Percentiles rank a stretch among this genome's conserved stretches.
These are phyloP conservation scores for Paramarasmius palmivorus DNA, from an alignment of 1,284 basidiomycete genomes.

Conservation along the genomic window DNA sequence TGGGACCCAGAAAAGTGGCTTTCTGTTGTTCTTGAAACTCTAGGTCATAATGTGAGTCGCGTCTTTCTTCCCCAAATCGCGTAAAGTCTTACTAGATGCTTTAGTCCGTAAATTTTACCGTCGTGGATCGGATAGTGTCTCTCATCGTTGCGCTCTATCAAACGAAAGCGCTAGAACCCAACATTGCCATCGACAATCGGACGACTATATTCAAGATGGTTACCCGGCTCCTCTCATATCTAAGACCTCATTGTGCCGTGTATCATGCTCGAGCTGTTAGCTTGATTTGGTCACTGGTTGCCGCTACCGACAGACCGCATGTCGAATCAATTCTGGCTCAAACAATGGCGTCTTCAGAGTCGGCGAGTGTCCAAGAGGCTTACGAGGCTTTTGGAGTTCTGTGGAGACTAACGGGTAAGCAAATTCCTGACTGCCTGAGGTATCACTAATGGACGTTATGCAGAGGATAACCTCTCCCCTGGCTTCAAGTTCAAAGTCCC, in stretches of 20 bases:
- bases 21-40: conserved; percentile 42
- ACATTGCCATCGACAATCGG: conserved; percentile 54
- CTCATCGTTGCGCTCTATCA: conserved; percentile 59
- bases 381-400: conserved; percentile 91
- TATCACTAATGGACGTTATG: background rate
- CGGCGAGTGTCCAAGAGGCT: conserved; percentile 52
- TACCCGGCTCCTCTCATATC: conserved; percentile 73
- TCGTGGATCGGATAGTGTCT: conserved; percentile 66
- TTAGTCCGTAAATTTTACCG: conserved; percentile 63
- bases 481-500: conserved; percentile 84
- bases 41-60: conserved; percentile 53
- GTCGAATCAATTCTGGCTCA: conserved; percentile 79
- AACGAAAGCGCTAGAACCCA: conserved; percentile 50
- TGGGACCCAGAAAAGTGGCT: conserved; percentile 67
- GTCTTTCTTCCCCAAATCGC: conserved; percentile 10
- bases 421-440: background rate
- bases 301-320: conserved; percentile 59
- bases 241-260: conserved; percentile 63
- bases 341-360: conserved; percentile 58
- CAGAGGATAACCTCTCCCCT: conserved; percentile 82
- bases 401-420: conserved; percentile 85
- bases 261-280: conserved; percentile 85
- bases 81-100: conserved; percentile 4
- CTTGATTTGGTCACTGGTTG: conserved; percentile 86
- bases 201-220: conserved; percentile 58